Evolutionary conservation across 495 filamentous ascomycete genomes (phyloP).

Genomic region (Tuber calosporum): DNA sequence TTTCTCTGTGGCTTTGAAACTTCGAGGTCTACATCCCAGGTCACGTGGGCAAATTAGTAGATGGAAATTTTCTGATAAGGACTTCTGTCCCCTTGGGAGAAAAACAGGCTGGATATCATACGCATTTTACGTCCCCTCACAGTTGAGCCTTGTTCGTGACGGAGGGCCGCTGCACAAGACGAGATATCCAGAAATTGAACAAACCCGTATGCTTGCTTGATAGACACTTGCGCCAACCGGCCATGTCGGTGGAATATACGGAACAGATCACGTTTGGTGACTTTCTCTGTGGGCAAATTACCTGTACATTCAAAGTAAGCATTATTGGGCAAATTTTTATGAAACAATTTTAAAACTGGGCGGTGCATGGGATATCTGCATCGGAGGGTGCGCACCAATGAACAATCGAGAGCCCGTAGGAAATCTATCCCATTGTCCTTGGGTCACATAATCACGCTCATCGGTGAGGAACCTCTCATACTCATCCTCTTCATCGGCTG

Average conservation of each 20-base stretch:
- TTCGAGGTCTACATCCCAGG: conserved; percentile 64
- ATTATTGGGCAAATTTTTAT: conserved; percentile 29
- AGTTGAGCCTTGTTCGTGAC: conserved; percentile 66
- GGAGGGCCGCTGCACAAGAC: conserved; percentile 66
- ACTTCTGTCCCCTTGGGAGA: conserved; percentile 7
- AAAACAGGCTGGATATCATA: conserved; percentile 48
- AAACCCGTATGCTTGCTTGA: conserved; percentile 96
- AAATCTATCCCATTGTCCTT: conserved; percentile 91
- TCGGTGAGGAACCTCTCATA: conserved; percentile 78
- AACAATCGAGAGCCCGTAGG: conserved; percentile 79
- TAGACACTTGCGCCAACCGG: conserved; percentile 84
- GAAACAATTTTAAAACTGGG: conserved; percentile 17
- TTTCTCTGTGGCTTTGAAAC: conserved; percentile 84
- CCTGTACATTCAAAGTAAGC: conserved; percentile 51
- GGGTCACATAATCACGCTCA: conserved; percentile 71
- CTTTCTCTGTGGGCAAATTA: conserved; percentile 85
- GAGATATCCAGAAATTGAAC: conserved; percentile 78
- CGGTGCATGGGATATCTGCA: conserved; percentile 30
- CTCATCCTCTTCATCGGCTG: conserved; percentile 50
- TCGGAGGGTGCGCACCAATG: conserved; percentile 61
- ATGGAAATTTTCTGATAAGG: conserved; percentile 7
- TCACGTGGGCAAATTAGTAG: conserved; percentile 20
- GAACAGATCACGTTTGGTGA: conserved; percentile 89
- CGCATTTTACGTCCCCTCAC: conserved; percentile 83
- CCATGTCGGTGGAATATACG: conserved; percentile 81